Base-by-base conservation (phyloP, 768 basidiomycete genomes). In the Coprinopsis sp. region DNA sequence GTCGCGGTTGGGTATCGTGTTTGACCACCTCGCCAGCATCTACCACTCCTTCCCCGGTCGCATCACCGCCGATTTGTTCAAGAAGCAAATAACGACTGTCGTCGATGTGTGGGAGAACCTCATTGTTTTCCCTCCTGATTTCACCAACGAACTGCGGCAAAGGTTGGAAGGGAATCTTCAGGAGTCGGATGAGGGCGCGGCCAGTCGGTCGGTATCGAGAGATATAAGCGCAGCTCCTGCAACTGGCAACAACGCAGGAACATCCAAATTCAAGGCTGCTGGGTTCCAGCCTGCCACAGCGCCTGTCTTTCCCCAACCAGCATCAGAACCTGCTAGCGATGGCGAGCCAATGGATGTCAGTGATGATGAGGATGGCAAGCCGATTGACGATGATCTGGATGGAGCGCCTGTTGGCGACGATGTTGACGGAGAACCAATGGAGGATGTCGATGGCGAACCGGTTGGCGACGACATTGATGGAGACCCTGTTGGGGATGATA, bases 61-160 rank as follows among this genome's bases (percentile, higher is more conserved):
- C 40, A 93, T 99, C 62, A 95, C 93, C 2, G 95, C 95, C 11
- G 94, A 98, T 54, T 84, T 87, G 1, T 99, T 98, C 76, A 94
- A 88, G 69, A 86, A 85, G 54, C 91, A 97, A 64, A 91, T 98
- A 49, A 82, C 81, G 4, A 70, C 82, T 6, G 82, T 98, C 14
- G 76, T 98, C 4, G 94, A 97, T 58, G 85, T 97, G 24, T 97
- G 96, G 93, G 96, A 97, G 60, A 87, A 96, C 61, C 95, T 94
- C 93, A 94, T 98, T 48, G 89, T 97, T 25, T 98, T 98, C 61
- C 76, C 90, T 43, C 87, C 86, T 2, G 89, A 94, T 45, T 89
- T 87, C 57, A 93, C 88, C 0, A 59, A 74, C 2, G 81, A 85
- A 55, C 73, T 95, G 13, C 74, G 91, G 21, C 66, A 65, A 44